Evolutionary conservation across 2,329 filamentous ascomycete genomes (phyloP), one percentile per base, ranked within the genome.

Genomic region (Pseudogymnoascus pannorum): DNA sequence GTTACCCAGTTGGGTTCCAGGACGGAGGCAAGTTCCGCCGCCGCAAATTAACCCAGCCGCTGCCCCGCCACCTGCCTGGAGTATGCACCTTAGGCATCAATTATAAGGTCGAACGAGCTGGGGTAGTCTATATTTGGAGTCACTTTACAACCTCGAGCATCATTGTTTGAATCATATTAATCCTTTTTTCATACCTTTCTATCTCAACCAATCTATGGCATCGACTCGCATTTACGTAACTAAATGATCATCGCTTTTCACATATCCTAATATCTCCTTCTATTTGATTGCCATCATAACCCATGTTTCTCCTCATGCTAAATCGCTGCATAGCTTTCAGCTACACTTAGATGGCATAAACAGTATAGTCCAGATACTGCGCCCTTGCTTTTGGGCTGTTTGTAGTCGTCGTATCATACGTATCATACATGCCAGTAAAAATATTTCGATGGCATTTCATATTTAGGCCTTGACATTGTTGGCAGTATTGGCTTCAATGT

Each of bases 251-350:
- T 54, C 48, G 48, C 48, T 14, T 54, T 54, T 31, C 14, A 29
- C 12, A 14, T 29, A 2, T 20, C 48, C 48, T 26, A 33, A 54
- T 54, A 5, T 26, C 48, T 33, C 48, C 48, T 31, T 54, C 48
- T 54, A 54, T 54, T 54, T 54, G 48, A 54, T 54, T 54, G 48
- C 48, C 48, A 54, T 54, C 48, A 54, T 54, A 33, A 54, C 16
- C 48, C 48, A 31, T 31, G 24, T 33, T 54, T 33, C 48, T 31
- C 11, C 11, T 31, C 48, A 54, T 54, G 7, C 48, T 54, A 54
- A 54, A 54, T 54, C 48, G 48, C 26, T 20, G 48, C 26, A 54
- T 26, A 31, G n/a, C 48, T 54, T 54, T 31, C 31, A 54, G 48
- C 48, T 54, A 54, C 26, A 54, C 29, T 5, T 31, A 54, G 48